Conservation (phyloP, 2,329 filamentous ascomycete species). For the Didymella segeticola region DNA sequence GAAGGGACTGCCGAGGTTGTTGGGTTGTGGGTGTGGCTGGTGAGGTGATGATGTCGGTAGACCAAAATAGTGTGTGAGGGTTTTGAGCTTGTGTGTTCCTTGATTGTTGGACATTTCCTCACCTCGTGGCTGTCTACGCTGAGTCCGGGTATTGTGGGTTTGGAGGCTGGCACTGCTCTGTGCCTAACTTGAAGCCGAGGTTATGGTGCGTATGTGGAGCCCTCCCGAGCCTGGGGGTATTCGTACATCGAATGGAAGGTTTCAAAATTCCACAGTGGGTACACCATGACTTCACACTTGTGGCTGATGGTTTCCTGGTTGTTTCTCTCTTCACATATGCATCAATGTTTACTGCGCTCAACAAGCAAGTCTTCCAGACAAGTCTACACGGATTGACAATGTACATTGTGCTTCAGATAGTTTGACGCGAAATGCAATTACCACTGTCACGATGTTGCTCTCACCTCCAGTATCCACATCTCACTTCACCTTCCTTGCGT, state of each 20-base stretch:
- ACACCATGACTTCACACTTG: neutral
- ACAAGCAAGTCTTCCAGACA: neutral
- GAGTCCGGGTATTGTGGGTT: neutral
- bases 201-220: neutral
- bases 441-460: neutral
- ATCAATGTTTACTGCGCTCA: neutral
- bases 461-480: neutral
- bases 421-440: neutral
- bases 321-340: neutral
- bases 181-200: constrained; percentile 1
- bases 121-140: neutral
- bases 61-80: neutral
- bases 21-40: constrained; percentile 6
- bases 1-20: constrained; percentile 9
- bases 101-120: neutral
- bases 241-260: neutral
- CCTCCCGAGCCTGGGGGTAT: neutral
- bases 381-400: neutral
- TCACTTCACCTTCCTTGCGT: neutral
- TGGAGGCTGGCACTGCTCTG: neutral
- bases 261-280: too few relatives aligned
- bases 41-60: neutral
- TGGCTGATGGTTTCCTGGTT: neutral
- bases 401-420: neutral
- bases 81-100: neutral